These are phyloP conservation scores for Trifolium dubium DNA, from an alignment of 306 rosid species.

Conservation along the genomic window DNA sequence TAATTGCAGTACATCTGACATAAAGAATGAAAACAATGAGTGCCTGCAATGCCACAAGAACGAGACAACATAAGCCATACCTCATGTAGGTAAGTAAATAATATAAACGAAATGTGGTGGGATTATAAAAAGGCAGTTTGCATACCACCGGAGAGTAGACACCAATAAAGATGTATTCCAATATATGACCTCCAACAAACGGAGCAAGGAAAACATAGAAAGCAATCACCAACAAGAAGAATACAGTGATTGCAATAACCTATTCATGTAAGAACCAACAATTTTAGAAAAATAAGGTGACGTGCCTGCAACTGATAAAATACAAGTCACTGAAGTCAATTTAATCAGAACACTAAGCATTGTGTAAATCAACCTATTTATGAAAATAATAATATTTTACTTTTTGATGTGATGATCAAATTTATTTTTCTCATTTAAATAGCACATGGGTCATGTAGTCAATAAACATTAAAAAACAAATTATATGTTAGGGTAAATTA, in stretches of 20 bases:
- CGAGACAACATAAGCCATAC: conserved; percentile 33
- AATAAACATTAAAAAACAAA: conserved; percentile 3
- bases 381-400: conserved; percentile 2
- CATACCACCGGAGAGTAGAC: conserved; percentile 88
- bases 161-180: conserved; percentile 76
- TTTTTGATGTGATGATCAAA: conserved; percentile 7
- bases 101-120: conserved; percentile 1
- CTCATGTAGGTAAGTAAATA: conserved; percentile 25
- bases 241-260: conserved; percentile 93
- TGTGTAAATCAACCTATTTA: conserved; percentile 26
- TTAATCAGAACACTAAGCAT: conserved; percentile 20
- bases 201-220: conserved; percentile 95
- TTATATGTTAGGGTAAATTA: conserved; percentile 9
- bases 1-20: conserved; percentile 91
- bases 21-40: conserved; percentile 90
- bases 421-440: conserved; percentile 6
- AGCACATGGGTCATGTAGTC: not conserved
- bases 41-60: conserved; percentile 71
- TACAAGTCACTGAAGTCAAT: conserved; percentile 28
- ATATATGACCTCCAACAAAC: conserved; percentile 80
- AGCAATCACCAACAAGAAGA: conserved; percentile 86
- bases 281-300: conserved; percentile 39
- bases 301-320: conserved; percentile 37
- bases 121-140: conserved; percentile 33
- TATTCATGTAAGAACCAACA: conserved; percentile 51